Evolutionary conservation across 2,329 filamentous ascomycete species (phyloP), one percentile per base, ranked within the genome.

Genomic region (Meredithiella fracta): DNA sequence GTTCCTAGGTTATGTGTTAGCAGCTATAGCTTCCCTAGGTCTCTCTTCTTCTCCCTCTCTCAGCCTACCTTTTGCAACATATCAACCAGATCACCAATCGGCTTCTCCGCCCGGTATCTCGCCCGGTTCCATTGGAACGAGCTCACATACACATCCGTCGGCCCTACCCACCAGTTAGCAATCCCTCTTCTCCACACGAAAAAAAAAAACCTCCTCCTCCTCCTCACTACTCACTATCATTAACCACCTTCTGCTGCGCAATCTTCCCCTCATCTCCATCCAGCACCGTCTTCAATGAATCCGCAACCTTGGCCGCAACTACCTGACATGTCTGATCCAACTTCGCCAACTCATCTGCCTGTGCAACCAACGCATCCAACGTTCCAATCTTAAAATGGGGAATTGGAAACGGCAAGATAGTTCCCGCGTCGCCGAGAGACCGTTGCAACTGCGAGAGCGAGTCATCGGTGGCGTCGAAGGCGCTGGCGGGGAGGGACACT

Each of bases 311-410:
- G 63, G 76, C 77, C 40, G 94, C 90, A 5, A 96, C 87, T 54
- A 76, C 79, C 69, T 90, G 80, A 67, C 89, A 95, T 37, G 79
- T 77, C 37, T 76, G 69, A 62, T 94, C 87, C 53, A 97, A 81
- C 79, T 96, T 97, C 58, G 83, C 78, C 55, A 98, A 75, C 65
- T 97, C 92, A 66, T 98, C 92, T 57, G 92, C 92, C 70, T 98
- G 91, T 71, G 95, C 87, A 47, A 98, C 89, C 58, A 98, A 76
- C 40, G 86, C 88, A 71, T 98, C 92, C 38, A 98, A 77, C 0
- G 92, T 96, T 58, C 92, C 92, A 67, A 98, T 94, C 74, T 97
- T 98, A 78, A 98, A 96, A 61, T 89, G 84, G 20, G 92, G 92
- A 60, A 97, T 85, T 57, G 79, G 73, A 66, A 97, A 96, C 1